Percentiles rank a stretch among this genome's conserved stretches.
Evolutionary conservation across 1,139 yeast genomes (phyloP).

Genomic region (Nakaseomyces bracarensis): DNA sequence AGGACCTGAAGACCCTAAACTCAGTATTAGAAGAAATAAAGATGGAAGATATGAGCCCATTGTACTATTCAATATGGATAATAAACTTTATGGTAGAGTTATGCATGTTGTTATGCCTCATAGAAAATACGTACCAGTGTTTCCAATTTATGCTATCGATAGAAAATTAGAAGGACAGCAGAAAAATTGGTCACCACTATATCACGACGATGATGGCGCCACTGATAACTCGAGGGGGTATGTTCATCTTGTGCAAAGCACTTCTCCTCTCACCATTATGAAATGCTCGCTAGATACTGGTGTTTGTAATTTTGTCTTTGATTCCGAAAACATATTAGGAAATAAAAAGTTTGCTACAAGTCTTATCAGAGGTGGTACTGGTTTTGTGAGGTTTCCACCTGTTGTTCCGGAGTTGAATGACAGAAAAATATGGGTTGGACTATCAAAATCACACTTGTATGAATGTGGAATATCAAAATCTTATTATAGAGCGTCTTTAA

Average conservation of each 20-base stretch:
- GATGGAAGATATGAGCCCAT: conserved; percentile 8
- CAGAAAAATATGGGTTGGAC: conserved; percentile 4
- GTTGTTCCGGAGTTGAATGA: conserved; percentile 1
- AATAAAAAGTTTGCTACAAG: not conserved
- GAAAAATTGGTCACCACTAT: conserved; percentile 9
- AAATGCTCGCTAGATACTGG: conserved; percentile 39
- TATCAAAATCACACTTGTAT: not conserved
- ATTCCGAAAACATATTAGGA: not conserved
- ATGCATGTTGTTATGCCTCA: conserved; percentile 2
- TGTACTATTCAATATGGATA: conserved; percentile 14
- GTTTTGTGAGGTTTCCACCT: not conserved
- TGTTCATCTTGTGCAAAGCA: conserved; percentile 37
- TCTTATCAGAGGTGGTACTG: not conserved
- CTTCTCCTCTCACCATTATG: conserved; percentile 38
- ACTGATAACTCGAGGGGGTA: conserved; percentile 15
- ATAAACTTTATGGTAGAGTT: conserved; percentile 15
- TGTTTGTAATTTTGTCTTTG: conserved; percentile 28
- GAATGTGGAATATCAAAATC: not conserved
- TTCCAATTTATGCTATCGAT: not conserved
- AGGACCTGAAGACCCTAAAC: conserved; percentile 7
- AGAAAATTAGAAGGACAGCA: not conserved
- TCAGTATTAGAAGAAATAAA: not conserved
- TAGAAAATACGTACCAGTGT: not conserved
- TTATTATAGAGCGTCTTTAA: conserved; percentile 1
- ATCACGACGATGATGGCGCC: conserved; percentile 2